These are phyloP conservation scores for Aegilops tauschii DNA, from an alignment of 176 grass and related monocot genomes.

Conservation along the genomic window DNA sequence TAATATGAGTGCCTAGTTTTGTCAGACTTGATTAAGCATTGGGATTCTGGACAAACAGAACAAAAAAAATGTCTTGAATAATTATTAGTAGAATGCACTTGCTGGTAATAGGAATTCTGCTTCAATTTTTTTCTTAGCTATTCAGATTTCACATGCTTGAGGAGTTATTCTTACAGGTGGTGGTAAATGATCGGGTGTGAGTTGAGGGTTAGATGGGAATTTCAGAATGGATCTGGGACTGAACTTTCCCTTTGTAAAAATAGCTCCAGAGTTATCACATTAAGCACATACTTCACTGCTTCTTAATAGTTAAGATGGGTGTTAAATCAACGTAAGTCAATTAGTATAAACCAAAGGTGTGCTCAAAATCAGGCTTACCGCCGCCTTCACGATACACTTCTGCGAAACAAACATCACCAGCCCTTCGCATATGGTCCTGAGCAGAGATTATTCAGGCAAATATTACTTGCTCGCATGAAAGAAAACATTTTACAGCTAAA, in stretches of 20 bases:
- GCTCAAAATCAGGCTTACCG: constrained; percentile 52
- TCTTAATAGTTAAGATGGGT: not conserved
- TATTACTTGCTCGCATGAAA: not conserved
- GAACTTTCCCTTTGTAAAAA: not conserved
- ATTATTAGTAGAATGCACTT: not conserved
- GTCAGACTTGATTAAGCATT: not conserved
- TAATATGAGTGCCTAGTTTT: not conserved
- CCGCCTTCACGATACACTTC: constrained; percentile 85
- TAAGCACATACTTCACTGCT: not conserved
- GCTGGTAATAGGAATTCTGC: not conserved
- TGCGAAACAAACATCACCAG: constrained; percentile 97
- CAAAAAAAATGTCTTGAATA: not conserved
- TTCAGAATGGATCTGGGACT: not conserved
- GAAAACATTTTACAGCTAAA: not conserved
- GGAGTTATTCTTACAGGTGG: not conserved
- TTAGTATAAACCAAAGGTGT: not conserved
- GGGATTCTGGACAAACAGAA: not conserved
- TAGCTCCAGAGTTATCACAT: not conserved
- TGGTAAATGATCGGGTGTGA: not conserved
- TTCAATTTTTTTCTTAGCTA: not conserved
- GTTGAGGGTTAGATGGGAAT: not conserved
- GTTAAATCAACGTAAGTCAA: not conserved
- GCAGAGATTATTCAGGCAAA: not conserved
- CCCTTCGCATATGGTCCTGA: constrained; percentile 96
- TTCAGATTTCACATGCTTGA: not conserved